Conservation (phyloP, 148 eudicot genomes). For the Rheum nobile region DNA sequence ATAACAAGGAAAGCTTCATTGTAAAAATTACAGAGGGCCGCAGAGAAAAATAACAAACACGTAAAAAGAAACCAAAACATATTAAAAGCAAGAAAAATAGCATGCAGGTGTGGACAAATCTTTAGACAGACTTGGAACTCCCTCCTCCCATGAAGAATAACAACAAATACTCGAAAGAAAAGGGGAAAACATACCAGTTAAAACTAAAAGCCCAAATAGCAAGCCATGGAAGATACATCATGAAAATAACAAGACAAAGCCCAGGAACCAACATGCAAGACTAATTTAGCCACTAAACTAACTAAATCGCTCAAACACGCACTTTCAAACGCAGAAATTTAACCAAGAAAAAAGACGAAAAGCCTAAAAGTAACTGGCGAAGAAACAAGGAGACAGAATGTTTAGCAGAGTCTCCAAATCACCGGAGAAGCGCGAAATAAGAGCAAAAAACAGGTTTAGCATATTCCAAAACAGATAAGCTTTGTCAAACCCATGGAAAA, state of each 20-base stretch:
- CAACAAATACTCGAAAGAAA: background rate
- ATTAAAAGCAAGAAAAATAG: background rate
- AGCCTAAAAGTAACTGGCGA: no score
- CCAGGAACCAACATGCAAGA: background rate
- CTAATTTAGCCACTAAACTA: background rate
- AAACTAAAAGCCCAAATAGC: background rate
- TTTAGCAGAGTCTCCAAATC: no score
- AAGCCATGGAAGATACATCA: background rate
- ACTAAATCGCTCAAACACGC: background rate
- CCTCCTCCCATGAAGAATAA: no score
- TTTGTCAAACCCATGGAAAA: background rate
- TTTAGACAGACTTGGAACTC: no score
- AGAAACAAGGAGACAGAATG: no score
- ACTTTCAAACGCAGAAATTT: background rate
- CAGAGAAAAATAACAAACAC: background rate
- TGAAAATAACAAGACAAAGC: background rate
- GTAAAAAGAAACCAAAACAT: background rate
- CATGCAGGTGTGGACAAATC: background rate
- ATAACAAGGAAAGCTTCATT: background rate
- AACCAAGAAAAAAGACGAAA: background rate
- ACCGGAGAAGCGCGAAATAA: no score
- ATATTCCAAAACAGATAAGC: no score
- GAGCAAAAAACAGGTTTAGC: no score
- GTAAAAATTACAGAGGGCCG: background rate
- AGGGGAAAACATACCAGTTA: background rate